Evolutionary conservation across 192 early-diverging fungal species (phyloP).

Genomic region (Backusella psychrophila): DNA sequence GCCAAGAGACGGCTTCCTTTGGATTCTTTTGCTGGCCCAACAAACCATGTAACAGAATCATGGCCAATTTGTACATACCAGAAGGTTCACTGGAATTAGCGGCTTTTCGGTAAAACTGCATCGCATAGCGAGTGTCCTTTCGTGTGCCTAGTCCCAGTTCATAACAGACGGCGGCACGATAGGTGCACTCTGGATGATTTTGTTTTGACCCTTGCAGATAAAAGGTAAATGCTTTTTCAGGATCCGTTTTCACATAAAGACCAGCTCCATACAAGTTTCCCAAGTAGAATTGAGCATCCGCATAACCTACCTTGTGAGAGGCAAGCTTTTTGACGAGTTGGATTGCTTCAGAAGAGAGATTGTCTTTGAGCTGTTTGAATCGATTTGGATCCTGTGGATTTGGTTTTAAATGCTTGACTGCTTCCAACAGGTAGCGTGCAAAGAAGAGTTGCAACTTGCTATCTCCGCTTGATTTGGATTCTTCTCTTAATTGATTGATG

Average conservation of each 20-base stretch:
- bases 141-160: constrained; percentile 94
- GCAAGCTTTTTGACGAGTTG: constrained; percentile 87
- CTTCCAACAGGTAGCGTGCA: constrained; percentile 84
- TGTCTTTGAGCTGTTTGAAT: constrained; percentile 67
- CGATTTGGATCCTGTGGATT: constrained; percentile 69
- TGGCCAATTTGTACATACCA: constrained; percentile 97
- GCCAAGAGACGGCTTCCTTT: constrained; percentile 90
- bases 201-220: constrained; percentile 94
- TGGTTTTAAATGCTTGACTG: constrained; percentile 62
- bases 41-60: constrained; percentile 86
- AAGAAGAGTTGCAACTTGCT: constrained; percentile 77
- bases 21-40: constrained; percentile 76
- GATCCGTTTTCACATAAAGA: constrained; percentile 71
- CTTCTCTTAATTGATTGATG: constrained; percentile 38
- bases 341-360: constrained; percentile 75
- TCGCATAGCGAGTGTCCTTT: constrained; percentile 71
- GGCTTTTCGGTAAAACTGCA: constrained; percentile 93
- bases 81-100: constrained; percentile 88
- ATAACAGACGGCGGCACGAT: constrained; percentile 94
- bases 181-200: constrained; percentile 88
- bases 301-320: constrained; percentile 64
- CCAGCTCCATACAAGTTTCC: constrained; percentile 90
- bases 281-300: constrained; percentile 92
- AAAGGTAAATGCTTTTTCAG: constrained; percentile 85
- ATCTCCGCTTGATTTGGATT: constrained; percentile 61